Evolutionary conservation across 306 rosid species (phyloP).

Genomic region (Medicago ruthenica): DNA sequence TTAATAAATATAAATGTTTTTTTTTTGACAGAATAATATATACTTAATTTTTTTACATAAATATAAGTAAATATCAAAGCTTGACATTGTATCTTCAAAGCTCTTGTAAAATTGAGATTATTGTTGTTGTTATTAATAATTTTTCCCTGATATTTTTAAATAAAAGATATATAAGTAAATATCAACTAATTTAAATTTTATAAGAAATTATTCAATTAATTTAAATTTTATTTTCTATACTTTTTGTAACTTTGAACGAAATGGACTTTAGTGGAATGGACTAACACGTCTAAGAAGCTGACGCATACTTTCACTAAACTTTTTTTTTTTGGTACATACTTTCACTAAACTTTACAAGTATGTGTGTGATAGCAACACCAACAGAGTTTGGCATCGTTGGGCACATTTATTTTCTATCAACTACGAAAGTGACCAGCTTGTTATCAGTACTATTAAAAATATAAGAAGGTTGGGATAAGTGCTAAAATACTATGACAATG

Average conservation of each 20-base stretch:
- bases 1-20: too few relatives aligned
- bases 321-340: too few relatives aligned
- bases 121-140: too few relatives aligned
- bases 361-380: slow-evolving; percentile 41
- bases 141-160: too few relatives aligned
- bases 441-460: not conserved
- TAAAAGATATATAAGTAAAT: too few relatives aligned
- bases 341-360: slow-evolving; percentile 8
- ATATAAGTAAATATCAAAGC: too few relatives aligned
- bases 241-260: not conserved
- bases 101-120: too few relatives aligned
- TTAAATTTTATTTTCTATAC: not conserved
- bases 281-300: slow-evolving; percentile 40
- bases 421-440: slow-evolving; percentile 32
- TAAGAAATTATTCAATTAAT: too few relatives aligned
- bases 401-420: slow-evolving; percentile 8
- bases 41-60: too few relatives aligned
- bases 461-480: slow-evolving; percentile 16
- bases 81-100: too few relatives aligned
- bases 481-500: slow-evolving; percentile 22
- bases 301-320: slow-evolving; percentile 38
- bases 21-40: too few relatives aligned
- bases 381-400: slow-evolving; percentile 25
- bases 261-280: slow-evolving; percentile 20
- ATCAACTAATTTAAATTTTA: too few relatives aligned